Evolutionary conservation across 1,284 basidiomycete genomes (phyloP), one percentile per base, ranked within the genome.

Genomic region (Grifola frondosa): DNA sequence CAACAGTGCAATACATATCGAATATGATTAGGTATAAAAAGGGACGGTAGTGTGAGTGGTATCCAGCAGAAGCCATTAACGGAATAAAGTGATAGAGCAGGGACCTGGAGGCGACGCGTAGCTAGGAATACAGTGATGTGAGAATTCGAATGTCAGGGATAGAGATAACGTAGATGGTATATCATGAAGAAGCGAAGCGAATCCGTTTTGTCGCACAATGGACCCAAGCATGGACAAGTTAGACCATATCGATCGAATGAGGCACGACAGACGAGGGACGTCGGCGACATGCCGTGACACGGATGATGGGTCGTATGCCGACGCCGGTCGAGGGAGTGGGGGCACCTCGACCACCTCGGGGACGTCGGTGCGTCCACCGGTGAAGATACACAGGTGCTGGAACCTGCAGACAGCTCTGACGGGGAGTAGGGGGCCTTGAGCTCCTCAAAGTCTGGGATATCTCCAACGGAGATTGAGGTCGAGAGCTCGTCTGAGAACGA

Each of bases 401-500:
- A 57, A 35, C 56, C 50, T 1, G 44, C 46, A 1, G 49, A 49
- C 17, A 47, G 43, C 11, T 50, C 53, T 6, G 50, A 48, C 7
- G 60, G 56, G 8, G 61, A 60, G 43, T 57, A 58, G 19, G 52
- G 35, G 12, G 31, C 44, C 50, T 57, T 57, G 19, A 49, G 40
- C 29, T 61, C 58, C 30, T 58, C 56, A 24, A 41, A 30, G 20
- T 53, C 53, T 29, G 47, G 28, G n/a, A 48, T 54, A 38, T 58
- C 50, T 30, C 42, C 49, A 30, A 64, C 46, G 32, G 58, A 59
- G 47, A 65, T 58, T 13, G 63, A 58, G 21, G 55, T 61, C 34
- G 63, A 65, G 13, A 65, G 54, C 41, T 50, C 48, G 54, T 65
- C 63, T 23, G 57, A 58, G 49, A 61, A 59, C 12, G 60, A 63